phyloP scores from a whole-genome alignment of 2,329 filamentous ascomycete species.

The Xylariaceae sp. region DNA sequence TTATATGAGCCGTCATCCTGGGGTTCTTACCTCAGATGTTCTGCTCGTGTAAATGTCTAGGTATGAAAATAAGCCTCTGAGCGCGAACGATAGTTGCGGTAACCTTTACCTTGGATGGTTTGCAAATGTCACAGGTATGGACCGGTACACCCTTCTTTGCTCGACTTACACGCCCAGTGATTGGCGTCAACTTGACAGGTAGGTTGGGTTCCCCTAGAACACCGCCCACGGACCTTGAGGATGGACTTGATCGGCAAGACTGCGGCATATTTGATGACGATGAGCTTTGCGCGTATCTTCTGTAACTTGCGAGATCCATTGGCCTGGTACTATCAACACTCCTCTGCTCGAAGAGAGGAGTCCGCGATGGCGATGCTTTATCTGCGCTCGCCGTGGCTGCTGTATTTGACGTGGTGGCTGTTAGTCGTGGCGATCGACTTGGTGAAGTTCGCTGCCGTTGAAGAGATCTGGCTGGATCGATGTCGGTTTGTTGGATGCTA shows the following conservation, averaged over 20 bases:
- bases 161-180: slow-evolving; percentile 52
- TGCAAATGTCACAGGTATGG: slow-evolving; percentile 49
- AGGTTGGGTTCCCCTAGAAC: slow-evolving; percentile 33
- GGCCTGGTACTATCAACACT: slow-evolving; percentile 46
- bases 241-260: slow-evolving; percentile 28
- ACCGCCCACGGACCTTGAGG: slow-evolving; percentile 40
- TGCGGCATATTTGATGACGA: slow-evolving; percentile 32
- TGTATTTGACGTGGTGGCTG: slow-evolving; percentile 27
- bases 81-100: background rate
- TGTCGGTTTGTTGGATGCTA: slow-evolving; percentile 34
- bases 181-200: slow-evolving; percentile 49
- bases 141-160: slow-evolving; percentile 57
- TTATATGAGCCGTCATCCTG: background rate
- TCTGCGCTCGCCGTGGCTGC: slow-evolving; percentile 7
- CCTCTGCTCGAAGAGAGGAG: slow-evolving; percentile 32
- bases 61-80: slow-evolving; percentile 18
- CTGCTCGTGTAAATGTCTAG: slow-evolving; percentile 58
- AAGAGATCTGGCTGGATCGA: slow-evolving; percentile 31
- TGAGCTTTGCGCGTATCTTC: slow-evolving; percentile 34
- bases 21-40: slow-evolving; percentile 51
- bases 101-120: slow-evolving; percentile 44
- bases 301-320: slow-evolving; percentile 40
- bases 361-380: slow-evolving; percentile 24
- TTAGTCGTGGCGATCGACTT: slow-evolving; percentile 31
- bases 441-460: slow-evolving; percentile 35